A percentile compares a stretch with the other conserved stretches of the same genome.
phyloP scores from a whole-genome alignment of 2,329 filamentous ascomycete species.

The Cladophialophora carrionii region DNA sequence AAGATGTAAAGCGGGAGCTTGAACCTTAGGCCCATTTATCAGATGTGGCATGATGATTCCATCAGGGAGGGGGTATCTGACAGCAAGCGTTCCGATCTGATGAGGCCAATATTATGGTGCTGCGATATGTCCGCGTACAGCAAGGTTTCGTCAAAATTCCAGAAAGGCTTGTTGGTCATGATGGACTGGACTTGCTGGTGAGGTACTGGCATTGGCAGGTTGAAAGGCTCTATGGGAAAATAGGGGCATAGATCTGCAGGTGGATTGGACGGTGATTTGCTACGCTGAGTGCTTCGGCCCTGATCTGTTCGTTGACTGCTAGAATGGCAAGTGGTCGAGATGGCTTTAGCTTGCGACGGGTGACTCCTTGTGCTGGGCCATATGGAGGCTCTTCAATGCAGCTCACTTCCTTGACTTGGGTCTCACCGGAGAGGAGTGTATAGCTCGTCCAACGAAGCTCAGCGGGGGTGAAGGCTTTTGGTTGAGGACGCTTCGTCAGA shows the following conservation, averaged over 20 bases:
- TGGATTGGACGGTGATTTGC: neutral
- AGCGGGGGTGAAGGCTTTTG: neutral
- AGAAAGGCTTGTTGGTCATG: neutral
- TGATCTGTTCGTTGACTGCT: neutral
- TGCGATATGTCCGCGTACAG: neutral
- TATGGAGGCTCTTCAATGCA: neutral
- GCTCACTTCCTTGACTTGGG: constrained; percentile 1
- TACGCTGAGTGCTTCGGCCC: neutral
- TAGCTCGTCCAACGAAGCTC: neutral
- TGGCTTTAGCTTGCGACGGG: neutral
- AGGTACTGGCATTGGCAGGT: neutral
- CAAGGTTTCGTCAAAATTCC: neutral
- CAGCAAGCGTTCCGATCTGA: neutral
- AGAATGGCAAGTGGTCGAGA: neutral
- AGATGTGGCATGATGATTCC: neutral
- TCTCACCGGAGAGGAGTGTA: neutral
- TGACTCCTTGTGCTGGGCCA: constrained; percentile 2
- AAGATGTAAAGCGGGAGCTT: neutral
- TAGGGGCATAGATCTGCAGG: neutral
- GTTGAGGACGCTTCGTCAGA: neutral
- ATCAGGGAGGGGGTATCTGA: neutral
- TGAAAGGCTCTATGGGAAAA: neutral
- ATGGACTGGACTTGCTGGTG: neutral
- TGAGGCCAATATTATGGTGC: neutral
- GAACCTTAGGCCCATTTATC: neutral